Base-by-base conservation (phyloP, 345 rosid species). In the Lepidium africanum region DNA sequence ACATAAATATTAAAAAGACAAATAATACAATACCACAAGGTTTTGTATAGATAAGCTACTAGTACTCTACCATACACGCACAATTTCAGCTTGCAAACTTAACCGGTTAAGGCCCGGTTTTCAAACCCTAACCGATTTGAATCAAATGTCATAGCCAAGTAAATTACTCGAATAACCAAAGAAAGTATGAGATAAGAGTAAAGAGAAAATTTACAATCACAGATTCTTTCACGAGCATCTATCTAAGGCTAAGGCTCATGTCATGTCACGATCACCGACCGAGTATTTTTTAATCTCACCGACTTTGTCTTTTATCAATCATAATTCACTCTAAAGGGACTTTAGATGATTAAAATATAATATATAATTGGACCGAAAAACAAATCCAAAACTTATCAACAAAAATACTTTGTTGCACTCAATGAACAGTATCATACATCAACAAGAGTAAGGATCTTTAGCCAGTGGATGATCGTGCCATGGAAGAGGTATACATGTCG, bases 21-120 rank as follows among this genome's bases (percentile, higher is more conserved):
- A 74, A 59, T 59, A 74, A 67, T 59, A 50, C 36, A 74, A 67
- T 43, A 74, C 77, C 77, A 74, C 77, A 73, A 73, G 32, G 66
- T 49, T 51, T 16, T 67, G 15, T 59, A 45, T 33, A 49, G 67
- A 49, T 65, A 65, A 66, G 72, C 39, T 64, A 21, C 61, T 51
- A 30, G 23, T 62, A 17, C 21, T 3, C 42, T 13, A 63, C 68
- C 56, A 27, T 47, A 54, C 66, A 45, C 46, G 9, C 8, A 21
- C 16, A 45, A 48, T 21, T 49, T 35, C 72, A 66, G 67, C 56
- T 59, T 73, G 67, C 72, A 66, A 51, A 43, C 41, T 23, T 50
- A 14, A 17, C 32, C 11, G 15, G 65, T 57, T 49, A 57, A 65
- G 49, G 2, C 5, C 1, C 6, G 0, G 11, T 10, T 12, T 58